A percentile compares a stretch with the other conserved stretches of the same genome.
Evolutionary conservation across 148 eudicot species (phyloP).

Genomic region (Chenopodium album): DNA sequence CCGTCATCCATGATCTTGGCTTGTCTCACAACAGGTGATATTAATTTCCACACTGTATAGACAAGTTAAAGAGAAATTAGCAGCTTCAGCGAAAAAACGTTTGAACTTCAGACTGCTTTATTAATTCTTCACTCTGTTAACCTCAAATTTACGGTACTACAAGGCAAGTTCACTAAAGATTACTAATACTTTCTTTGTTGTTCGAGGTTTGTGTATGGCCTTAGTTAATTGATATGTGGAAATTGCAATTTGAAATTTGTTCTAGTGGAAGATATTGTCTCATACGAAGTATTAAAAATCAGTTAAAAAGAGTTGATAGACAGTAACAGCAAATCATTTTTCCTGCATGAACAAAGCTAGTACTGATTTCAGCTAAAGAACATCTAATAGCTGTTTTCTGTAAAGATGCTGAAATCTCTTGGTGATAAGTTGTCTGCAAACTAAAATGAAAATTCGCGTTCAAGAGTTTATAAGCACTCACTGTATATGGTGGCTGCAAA

Average conservation of each 20-base stretch:
- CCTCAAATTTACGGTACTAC: not conserved
- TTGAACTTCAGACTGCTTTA: no score
- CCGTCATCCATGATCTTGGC: slow-evolving; percentile 66
- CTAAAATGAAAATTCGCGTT: not conserved
- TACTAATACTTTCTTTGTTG: not conserved
- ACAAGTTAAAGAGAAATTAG: not conserved
- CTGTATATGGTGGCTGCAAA: slow-evolving; percentile 87
- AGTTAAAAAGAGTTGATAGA: no score
- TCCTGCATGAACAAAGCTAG: not conserved
- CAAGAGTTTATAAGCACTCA: slow-evolving; percentile 35
- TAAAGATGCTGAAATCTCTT: not conserved
- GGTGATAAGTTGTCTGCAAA: not conserved
- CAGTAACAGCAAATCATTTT: no score
- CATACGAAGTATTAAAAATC: no score
- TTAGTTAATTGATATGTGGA: not conserved
- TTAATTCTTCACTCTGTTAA: not conserved
- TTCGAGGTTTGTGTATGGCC: not conserved
- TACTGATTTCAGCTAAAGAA: not conserved
- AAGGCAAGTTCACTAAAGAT: not conserved
- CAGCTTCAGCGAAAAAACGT: not conserved
- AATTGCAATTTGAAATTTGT: no score
- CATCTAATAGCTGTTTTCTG: no score
- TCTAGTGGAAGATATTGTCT: no score
- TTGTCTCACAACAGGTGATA: slow-evolving; percentile 62
- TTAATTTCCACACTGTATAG: slow-evolving; percentile 80